Evolutionary conservation across 352 stramenopile species (phyloP).

Genomic region (Pythium sukuiense): DNA sequence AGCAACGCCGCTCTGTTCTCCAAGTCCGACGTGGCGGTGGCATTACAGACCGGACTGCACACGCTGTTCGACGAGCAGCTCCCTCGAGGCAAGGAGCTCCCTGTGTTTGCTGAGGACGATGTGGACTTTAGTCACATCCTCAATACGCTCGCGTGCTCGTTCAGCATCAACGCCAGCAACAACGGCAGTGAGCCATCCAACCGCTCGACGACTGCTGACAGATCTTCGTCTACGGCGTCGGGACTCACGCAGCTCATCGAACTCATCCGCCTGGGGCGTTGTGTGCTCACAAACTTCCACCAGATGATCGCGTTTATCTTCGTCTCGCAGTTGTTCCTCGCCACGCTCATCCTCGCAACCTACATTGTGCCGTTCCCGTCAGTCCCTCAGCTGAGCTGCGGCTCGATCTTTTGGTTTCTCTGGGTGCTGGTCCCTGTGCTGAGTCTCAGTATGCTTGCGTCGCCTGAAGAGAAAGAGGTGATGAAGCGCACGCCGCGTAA

Average conservation of each 20-base stretch:
- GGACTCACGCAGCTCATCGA: slow-evolving; percentile 75
- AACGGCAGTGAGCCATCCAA: slow-evolving; percentile 33
- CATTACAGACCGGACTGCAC: slow-evolving; percentile 61
- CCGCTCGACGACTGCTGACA: slow-evolving; percentile 1
- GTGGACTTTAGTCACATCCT: slow-evolving; percentile 83
- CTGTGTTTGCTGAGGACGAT: slow-evolving; percentile 73
- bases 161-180: slow-evolving; percentile 55
- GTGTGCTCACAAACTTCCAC: slow-evolving; percentile 83
- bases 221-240: slow-evolving; percentile 36
- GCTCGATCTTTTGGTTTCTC: slow-evolving; percentile 83
- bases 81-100: slow-evolving; percentile 49
- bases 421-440: slow-evolving; percentile 78
- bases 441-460: slow-evolving; percentile 77
- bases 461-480: slow-evolving; percentile 60
- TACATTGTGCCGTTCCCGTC: slow-evolving; percentile 78
- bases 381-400: slow-evolving; percentile 68
- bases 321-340: slow-evolving; percentile 80
- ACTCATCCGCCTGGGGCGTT: slow-evolving; percentile 73
- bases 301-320: slow-evolving; percentile 87
- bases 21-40: slow-evolving; percentile 67
- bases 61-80: slow-evolving; percentile 74
- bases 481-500: slow-evolving; percentile 88
- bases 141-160: slow-evolving; percentile 78
- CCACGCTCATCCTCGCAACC: slow-evolving; percentile 63
- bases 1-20: slow-evolving; percentile 79